Evolutionary conservation across 1,284 basidiomycete species (phyloP).

Genomic region (Chiua sp.): DNA sequence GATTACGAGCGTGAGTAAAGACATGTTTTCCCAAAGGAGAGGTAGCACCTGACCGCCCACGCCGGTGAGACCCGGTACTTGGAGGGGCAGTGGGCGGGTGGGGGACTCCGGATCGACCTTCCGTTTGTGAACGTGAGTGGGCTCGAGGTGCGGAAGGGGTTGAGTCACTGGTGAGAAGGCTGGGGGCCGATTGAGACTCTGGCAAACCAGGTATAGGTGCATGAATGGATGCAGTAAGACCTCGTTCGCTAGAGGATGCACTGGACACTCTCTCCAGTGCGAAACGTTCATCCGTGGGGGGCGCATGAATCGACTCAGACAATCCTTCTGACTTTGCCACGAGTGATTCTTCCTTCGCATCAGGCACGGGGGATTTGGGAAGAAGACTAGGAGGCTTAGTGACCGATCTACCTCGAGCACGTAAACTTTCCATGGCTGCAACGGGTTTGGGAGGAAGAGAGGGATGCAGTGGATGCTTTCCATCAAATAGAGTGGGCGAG

Average conservation of each 20-base stretch:
- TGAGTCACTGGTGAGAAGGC: constrained; percentile 14
- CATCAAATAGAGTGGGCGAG: constrained; percentile 15
- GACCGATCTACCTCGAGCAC: constrained; percentile 20
- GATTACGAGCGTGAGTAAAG: constrained; percentile 57
- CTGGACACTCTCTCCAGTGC: constrained; percentile 13
- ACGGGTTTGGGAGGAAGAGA: constrained; percentile 56
- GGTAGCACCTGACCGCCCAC: constrained; percentile 45
- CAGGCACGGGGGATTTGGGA: constrained; percentile 9
- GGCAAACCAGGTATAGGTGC: constrained; percentile 44
- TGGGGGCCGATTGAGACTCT: constrained; percentile 37
- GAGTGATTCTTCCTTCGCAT: constrained; percentile 18
- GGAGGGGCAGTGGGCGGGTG: constrained; percentile 32
- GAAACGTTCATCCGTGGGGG: constrained; percentile 21
- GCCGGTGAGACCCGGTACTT: constrained; percentile 34
- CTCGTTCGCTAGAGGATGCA: constrained; percentile 27
- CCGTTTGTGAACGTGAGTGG: constrained; percentile 60
- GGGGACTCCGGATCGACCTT: constrained; percentile 44
- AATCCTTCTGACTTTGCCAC: constrained; percentile 26
- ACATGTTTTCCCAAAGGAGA: constrained; percentile 44
- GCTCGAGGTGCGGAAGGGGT: constrained; percentile 15
- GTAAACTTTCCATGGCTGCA: constrained; percentile 28
- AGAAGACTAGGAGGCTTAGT: constrained; percentile 21
- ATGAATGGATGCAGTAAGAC: constrained; percentile 53
- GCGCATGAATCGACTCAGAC: constrained; percentile 35
- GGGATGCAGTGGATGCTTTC: constrained; percentile 44